A percentile compares a stretch with the other conserved stretches of the same genome.
Evolutionary conservation across 2,329 filamentous ascomycete genomes (phyloP).

Genomic region (Passalora sequoiae): DNA sequence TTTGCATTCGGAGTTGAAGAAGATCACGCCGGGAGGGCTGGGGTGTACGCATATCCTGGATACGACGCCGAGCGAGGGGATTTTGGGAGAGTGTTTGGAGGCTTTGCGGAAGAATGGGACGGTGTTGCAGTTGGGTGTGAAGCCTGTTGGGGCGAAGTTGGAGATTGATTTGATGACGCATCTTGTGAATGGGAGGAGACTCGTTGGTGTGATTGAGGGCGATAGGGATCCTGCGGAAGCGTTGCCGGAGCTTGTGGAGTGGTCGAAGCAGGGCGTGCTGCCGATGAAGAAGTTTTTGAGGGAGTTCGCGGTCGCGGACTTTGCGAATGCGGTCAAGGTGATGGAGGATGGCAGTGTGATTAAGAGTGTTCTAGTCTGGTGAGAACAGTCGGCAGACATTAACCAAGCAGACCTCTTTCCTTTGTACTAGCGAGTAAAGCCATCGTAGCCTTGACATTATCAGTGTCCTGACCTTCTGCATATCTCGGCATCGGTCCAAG

Average conservation of each 20-base stretch:
- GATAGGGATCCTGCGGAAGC: conserved; percentile 38
- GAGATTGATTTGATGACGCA: conserved; percentile 36
- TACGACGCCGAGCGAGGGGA: conserved; percentile 40
- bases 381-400: neutral
- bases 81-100: conserved; percentile 39
- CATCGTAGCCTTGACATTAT: conserved; percentile 7
- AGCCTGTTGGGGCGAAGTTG: conserved; percentile 37
- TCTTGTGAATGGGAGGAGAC: conserved; percentile 42
- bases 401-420: conserved; percentile 7
- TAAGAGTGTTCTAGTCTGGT: conserved; percentile 40
- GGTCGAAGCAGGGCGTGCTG: conserved; percentile 41
- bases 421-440: conserved; percentile 10
- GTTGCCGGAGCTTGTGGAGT: conserved; percentile 42
- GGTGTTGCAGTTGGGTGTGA: conserved; percentile 45
- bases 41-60: conserved; percentile 45
- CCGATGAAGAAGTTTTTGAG: conserved; percentile 41
- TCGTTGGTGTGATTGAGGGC: conserved; percentile 44
- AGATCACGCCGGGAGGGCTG: conserved; percentile 24
- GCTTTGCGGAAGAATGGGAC: conserved; percentile 42
- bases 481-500: conserved; percentile 16
- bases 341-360: conserved; percentile 36
- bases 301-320: conserved; percentile 37
- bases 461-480: conserved; percentile 10
- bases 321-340: conserved; percentile 32
- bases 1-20: conserved; percentile 13